Base-by-base conservation (phyloP, 2,329 filamentous ascomycete species). In the Xylariomycetidae sp. region DNA sequence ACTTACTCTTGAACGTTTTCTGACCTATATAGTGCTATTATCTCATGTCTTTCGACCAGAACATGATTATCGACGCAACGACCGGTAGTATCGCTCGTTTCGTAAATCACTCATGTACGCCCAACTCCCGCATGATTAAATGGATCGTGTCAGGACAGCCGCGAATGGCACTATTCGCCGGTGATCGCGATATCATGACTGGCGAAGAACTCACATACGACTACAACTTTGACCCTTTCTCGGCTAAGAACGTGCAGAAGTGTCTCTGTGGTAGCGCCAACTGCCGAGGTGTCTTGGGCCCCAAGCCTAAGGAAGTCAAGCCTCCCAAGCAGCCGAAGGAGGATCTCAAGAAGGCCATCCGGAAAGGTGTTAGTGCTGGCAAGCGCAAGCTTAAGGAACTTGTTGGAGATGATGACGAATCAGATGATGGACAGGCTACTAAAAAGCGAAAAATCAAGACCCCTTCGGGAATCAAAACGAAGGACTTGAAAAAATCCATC, bases 1-100 rank as follows among this genome's bases (percentile, higher is more conserved):
- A n/a, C n/a, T n/a, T n/a, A n/a, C n/a, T n/a, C n/a, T n/a, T n/a
- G n/a, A n/a, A n/a, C n/a, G n/a, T n/a, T n/a, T n/a, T n/a, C n/a
- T n/a, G n/a, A n/a, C n/a, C n/a, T n/a, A n/a, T 28, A 16, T 48
- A 95, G 86, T 95, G 88, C 62, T 97, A 95, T 62, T 98, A 98
- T 60, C 70, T 98, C 31, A 98, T 98, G 92, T 88, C 88, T 36
- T 96, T 97, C 57, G 89, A 97, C 56, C 88, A 96, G 60, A 92
- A 94, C 61, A 92, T 97, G 80, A 94, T 97, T 51, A 94, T 98
- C 45, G 92, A 98, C 65, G 92, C 90, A 20, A 96, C 89, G 17
- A 88, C 87, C 36, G 92, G 92, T 51, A 94, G 87, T 46, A 94
- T 97, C 61, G 90, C 92, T 52, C 85, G 92, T 36, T 98, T 98